Base-by-base conservation (phyloP, 2,329 filamentous ascomycete species). In the Ophiostoma angusticollis region DNA sequence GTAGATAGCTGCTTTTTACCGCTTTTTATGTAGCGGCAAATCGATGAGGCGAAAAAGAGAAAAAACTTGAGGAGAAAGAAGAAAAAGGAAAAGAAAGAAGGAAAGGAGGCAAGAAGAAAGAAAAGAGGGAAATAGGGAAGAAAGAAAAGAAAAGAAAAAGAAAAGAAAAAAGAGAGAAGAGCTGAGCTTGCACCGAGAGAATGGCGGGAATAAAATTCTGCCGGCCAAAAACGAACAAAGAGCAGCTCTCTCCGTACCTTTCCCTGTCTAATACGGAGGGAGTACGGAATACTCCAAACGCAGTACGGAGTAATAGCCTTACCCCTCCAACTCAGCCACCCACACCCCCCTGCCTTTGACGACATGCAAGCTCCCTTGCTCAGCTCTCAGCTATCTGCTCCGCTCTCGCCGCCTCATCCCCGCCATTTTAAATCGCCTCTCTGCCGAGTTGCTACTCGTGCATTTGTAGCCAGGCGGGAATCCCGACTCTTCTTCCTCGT, bases 281-380 rank as follows among this genome's bases (percentile, higher is more conserved):
- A n/a, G 18, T 12, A 30, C 35, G 35, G 35, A 30, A 27, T 24
- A 31, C 19, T 22, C 35, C 27, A 6, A 29, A 29, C 11, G 27
- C 14, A 29, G 28, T 27, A 19, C 14, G 17, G 19, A 23, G 14
- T 28, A 35, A 34, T 24, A 34, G 34, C 33, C 27, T 29, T 11
- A 31, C 17, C 31, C 27, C 35, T 34, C 35, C 40, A 40, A 44
- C 40, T 42, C 35, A 40, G 41, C 43, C 43, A 42, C 41, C 39
- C 30, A 14, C 28, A 29, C 41, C 28, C 39, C 44, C 40, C 30
- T 35, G 32, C 31, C 37, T 42, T 43, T 46, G 44, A 46, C 43
- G 44, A 46, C 44, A 46, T 46, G 30, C 41, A 33, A 42, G 37
- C 41, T 44, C 21, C 44, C 28, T 16, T 35, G 31, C 28, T 40